These are phyloP conservation scores for Kodamaea sp. DNA, from an alignment of 1,139 yeast genomes.

Conservation along the genomic window DNA sequence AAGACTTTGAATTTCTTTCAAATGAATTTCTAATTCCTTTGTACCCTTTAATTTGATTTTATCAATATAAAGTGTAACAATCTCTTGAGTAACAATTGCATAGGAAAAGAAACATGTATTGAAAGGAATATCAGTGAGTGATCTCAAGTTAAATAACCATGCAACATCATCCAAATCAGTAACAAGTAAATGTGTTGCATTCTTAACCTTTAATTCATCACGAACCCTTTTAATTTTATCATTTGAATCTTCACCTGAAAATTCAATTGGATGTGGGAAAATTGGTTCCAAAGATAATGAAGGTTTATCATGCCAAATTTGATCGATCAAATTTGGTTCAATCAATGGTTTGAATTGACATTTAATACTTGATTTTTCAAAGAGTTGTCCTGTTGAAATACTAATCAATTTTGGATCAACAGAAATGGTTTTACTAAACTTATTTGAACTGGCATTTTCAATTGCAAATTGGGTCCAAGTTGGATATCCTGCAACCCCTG, in stretches of 20 bases:
- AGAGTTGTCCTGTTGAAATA: slow-evolving; percentile 33
- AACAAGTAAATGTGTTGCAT: slow-evolving; percentile 32
- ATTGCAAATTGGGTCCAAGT: slow-evolving; percentile 39
- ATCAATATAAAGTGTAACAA: slow-evolving; percentile 37
- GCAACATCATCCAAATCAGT: slow-evolving; percentile 52
- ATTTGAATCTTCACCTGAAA: slow-evolving; percentile 41
- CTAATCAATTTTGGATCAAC: slow-evolving; percentile 39
- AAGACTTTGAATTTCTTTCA: slow-evolving; percentile 28
- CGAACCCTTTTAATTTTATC: slow-evolving; percentile 33
- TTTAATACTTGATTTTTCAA: slow-evolving; percentile 21
- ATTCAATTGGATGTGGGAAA: slow-evolving; percentile 37
- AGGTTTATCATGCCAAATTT: slow-evolving; percentile 42
- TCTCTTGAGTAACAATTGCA: slow-evolving; percentile 30
- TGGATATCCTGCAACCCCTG: slow-evolving; percentile 34
- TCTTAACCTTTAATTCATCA: slow-evolving; percentile 16
- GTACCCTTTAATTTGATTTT: slow-evolving; percentile 27
- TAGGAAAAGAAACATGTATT: slow-evolving; percentile 52
- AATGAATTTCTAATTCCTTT: slow-evolving; percentile 17
- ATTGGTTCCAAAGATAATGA: slow-evolving; percentile 34
- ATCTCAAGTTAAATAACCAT: slow-evolving; percentile 51
- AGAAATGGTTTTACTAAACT: slow-evolving; percentile 36
- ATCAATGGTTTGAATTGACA: slow-evolving; percentile 32
- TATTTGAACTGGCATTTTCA: slow-evolving; percentile 29
- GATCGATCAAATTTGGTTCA: slow-evolving; percentile 34
- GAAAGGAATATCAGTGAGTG: slow-evolving; percentile 43